Percentiles rank a stretch among this genome's conserved stretches.
Evolutionary conservation across 176 grass and related monocot species (phyloP).

Genomic region (Triticum turgidum): DNA sequence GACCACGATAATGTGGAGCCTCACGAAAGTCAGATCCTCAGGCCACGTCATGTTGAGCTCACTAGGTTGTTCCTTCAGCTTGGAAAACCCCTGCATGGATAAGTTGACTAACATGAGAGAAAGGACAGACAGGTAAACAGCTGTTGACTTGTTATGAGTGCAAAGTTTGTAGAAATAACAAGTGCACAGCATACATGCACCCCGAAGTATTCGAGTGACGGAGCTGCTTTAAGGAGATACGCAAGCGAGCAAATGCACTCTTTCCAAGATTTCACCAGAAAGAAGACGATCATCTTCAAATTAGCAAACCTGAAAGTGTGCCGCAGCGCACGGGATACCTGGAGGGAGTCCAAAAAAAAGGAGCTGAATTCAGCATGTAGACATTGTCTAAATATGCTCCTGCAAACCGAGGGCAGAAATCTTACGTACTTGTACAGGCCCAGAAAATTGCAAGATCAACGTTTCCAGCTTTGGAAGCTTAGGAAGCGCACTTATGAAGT

Average conservation of each 20-base stretch:
- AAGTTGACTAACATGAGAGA: background rate
- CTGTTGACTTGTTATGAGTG: background rate
- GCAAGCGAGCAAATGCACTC: background rate
- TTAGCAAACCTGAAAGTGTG: background rate
- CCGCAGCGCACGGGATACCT: background rate
- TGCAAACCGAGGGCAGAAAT: background rate
- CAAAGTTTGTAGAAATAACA: background rate
- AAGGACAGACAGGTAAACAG: background rate
- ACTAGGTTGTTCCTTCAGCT: background rate
- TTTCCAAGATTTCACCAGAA: slow-evolving; percentile 17
- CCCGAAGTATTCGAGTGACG: background rate
- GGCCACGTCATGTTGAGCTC: slow-evolving; percentile 12
- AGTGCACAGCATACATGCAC: background rate
- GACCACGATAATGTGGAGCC: background rate
- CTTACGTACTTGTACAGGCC: slow-evolving; percentile 15
- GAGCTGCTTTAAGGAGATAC: background rate
- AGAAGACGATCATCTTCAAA: slow-evolving; percentile 8
- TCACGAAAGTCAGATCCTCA: background rate
- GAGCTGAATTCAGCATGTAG: background rate
- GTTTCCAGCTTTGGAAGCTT: background rate
- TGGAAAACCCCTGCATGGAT: background rate
- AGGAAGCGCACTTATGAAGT: background rate
- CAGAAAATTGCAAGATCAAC: background rate
- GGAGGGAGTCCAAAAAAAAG: background rate
- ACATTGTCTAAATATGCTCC: background rate